Evolutionary conservation across 2,329 filamentous ascomycete genomes (phyloP), one percentile per base, ranked within the genome.

Genomic region (Cercospora brassicicola): DNA sequence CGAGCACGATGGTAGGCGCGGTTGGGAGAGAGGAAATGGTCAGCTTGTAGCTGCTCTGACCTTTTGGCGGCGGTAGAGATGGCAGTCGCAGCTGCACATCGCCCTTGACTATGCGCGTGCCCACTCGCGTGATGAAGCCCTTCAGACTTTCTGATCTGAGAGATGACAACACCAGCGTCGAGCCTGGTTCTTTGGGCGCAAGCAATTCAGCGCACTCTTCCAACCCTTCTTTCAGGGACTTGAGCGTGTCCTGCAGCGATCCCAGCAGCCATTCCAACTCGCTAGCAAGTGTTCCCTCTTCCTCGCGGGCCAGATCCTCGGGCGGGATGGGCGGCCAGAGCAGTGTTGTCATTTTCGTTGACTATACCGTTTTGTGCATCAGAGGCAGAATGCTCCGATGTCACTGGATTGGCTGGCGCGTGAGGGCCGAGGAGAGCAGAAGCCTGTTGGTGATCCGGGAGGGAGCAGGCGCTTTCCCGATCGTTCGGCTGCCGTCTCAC

Each of bases 121-220:
- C 95, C 39, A 96, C 88, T 64, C 95, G 88, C 0, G 94, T 98
- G 68, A 98, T 88, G 74, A 93, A 92, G 18, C 95, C 95, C 80
- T 99, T 99, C 70, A 98, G 89, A 73, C 87, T 89, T 82, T 99
- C 95, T 65, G 92, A 94, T 65, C 94, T 88, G 65, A 91, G 87
- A 13, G 94, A 96, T 69, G 91, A 95, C 72, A 99, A 86, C 31
- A 95, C 94, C 30, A 99, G 87, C 0, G 94, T 99, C 74, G 90
- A 94, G 8, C 93, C 93, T 0, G 90, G 89, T 76, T 96, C 93
- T 71, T 90, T 86, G 1, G 94, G 93, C 7, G 93, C 91, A 31
- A 99, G 88, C 26, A 98, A 86, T 18, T 90, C 89, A 73, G 93
- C 92, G 81, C 94, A 97, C 81, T 97, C 93, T 78, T 95, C 89